Evolutionary conservation across 495 filamentous ascomycete species (phyloP).

Genomic region (Terfezia claveryi): DNA sequence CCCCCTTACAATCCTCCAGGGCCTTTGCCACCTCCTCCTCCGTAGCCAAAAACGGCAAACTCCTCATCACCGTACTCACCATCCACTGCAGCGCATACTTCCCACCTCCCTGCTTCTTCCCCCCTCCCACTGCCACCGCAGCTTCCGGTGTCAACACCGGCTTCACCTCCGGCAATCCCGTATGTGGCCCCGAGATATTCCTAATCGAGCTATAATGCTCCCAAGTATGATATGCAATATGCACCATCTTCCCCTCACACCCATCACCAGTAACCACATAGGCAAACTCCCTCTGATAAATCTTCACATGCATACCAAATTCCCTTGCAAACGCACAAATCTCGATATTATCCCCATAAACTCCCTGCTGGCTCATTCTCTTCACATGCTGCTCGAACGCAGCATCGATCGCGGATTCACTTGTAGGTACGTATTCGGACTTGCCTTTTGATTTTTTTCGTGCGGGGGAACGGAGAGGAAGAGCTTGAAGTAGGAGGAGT

Average conservation of each 20-base stretch:
- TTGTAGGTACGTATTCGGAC: conserved; percentile 20
- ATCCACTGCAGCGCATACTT: conserved; percentile 35
- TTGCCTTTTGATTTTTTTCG: conserved; percentile 21
- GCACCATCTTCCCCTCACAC: conserved; percentile 18
- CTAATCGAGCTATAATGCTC: conserved; percentile 60
- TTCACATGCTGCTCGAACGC: conserved; percentile 40
- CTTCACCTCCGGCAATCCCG: conserved; percentile 29
- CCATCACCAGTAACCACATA: conserved; percentile 25
- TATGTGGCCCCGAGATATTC: conserved; percentile 36
- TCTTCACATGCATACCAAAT: conserved; percentile 39
- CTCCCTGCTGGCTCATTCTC: conserved; percentile 37
- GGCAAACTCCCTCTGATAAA: conserved; percentile 31
- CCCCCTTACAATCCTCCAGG: conserved; percentile 37
- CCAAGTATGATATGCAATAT: conserved; percentile 52
- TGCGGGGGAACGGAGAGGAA: conserved; percentile 26
- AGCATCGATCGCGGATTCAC: conserved; percentile 35
- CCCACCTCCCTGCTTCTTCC: conserved; percentile 21
- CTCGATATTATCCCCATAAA: conserved; percentile 52
- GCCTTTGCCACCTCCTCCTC: conserved; percentile 33
- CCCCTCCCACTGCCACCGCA: conserved; percentile 9
- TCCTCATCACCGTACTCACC: conserved; percentile 34
- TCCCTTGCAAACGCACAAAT: conserved; percentile 44
- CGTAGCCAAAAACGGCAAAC: conserved; percentile 34
- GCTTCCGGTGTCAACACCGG: conserved; percentile 15
- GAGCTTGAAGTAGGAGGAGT: conserved; percentile 41